Evolutionary conservation across 495 filamentous ascomycete genomes (phyloP).

Genomic region (Chlorociboria aeruginascens): DNA sequence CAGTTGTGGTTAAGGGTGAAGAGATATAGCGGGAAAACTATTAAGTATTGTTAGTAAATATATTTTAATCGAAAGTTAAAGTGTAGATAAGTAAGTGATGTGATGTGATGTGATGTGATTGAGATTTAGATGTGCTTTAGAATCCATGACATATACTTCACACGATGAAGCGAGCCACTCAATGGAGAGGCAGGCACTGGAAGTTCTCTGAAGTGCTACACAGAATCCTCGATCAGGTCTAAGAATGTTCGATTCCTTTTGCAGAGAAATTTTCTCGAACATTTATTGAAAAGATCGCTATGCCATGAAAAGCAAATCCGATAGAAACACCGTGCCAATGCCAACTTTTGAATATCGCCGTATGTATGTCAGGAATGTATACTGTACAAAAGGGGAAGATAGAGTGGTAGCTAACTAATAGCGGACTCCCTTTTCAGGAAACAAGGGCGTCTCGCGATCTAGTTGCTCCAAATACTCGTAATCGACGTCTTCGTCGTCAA

Average conservation of each 20-base stretch:
- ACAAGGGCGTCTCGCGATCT: constrained; percentile 21
- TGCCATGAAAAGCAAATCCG: neutral
- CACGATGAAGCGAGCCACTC: no score
- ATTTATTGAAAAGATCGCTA: neutral
- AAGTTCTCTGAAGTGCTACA: no score
- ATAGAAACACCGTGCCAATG: constrained; percentile 1
- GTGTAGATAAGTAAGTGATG: no score
- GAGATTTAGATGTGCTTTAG: no score
- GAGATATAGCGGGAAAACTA: constrained; percentile 22
- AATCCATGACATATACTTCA: no score
- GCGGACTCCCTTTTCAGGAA: constrained; percentile 16
- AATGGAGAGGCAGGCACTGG: no score
- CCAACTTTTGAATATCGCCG: no score
- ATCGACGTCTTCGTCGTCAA: constrained; percentile 20
- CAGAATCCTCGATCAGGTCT: no score
- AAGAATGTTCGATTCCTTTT: no score
- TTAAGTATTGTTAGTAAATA: constrained; percentile 1
- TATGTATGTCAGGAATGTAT: neutral
- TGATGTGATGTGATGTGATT: no score
- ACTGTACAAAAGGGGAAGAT: constrained; percentile 17
- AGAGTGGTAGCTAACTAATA: constrained; percentile 4
- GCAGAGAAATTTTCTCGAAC: no score
- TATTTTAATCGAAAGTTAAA: no score
- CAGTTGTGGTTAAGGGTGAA: constrained; percentile 19
- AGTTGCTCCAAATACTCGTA: constrained; percentile 21